A percentile compares a stretch with the other conserved stretches of the same genome.
Evolutionary conservation across 495 filamentous ascomycete genomes (phyloP).

Genomic region (Symbiotaphrina buchneri): DNA sequence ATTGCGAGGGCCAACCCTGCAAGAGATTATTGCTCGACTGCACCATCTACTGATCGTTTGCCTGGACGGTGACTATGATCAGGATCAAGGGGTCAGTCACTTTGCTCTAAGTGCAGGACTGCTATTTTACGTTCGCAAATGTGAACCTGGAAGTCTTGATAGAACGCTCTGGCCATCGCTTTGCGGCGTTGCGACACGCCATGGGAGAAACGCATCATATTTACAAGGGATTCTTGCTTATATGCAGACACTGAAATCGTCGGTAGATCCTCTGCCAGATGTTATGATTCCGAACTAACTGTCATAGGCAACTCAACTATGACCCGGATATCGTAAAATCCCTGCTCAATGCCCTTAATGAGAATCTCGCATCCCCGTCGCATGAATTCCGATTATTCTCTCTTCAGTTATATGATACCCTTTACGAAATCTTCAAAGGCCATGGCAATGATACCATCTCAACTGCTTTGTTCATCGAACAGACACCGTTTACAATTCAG

Average conservation of each 20-base stretch:
- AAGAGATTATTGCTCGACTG: background rate
- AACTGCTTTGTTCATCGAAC: slow-evolving; percentile 44
- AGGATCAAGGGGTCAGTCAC: background rate
- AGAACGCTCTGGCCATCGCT: slow-evolving; percentile 2
- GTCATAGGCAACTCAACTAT: slow-evolving; percentile 9
- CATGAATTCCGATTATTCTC: slow-evolving; percentile 47
- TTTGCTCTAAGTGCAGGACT: slow-evolving; percentile 4
- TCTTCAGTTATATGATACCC: slow-evolving; percentile 34
- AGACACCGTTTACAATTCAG: slow-evolving; percentile 51
- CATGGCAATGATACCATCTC: slow-evolving; percentile 20
- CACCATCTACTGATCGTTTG: background rate
- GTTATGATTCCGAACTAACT: background rate
- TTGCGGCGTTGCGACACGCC: background rate
- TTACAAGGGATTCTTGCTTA: slow-evolving; percentile 3
- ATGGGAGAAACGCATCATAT: slow-evolving; percentile 1
- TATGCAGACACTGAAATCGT: background rate
- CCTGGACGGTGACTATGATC: too few relatives aligned
- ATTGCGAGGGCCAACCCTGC: background rate
- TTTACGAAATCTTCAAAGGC: slow-evolving; percentile 14
- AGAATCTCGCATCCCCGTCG: slow-evolving; percentile 48
- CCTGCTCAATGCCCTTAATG: slow-evolving; percentile 36
- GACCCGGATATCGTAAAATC: slow-evolving; percentile 23
- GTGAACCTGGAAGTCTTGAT: background rate
- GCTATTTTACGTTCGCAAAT: slow-evolving; percentile 1
- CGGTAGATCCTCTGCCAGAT: background rate